Evolutionary conservation across 2,329 filamentous ascomycete genomes (phyloP), one percentile per base, ranked within the genome.

Genomic region (Apiospora aurea): DNA sequence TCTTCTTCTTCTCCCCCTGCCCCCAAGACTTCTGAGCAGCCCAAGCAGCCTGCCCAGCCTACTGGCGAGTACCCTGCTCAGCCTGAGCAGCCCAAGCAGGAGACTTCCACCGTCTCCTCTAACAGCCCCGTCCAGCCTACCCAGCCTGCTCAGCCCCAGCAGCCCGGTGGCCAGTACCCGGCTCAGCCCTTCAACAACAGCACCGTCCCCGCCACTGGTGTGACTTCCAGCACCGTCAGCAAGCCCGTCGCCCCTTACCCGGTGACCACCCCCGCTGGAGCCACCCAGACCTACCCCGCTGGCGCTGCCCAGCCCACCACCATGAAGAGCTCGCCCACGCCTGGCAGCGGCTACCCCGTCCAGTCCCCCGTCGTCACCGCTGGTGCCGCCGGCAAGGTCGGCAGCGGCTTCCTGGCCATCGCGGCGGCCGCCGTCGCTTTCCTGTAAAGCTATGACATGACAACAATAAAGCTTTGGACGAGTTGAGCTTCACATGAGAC

Each of bases 361-460:
- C 38, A 41, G 46, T 74, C 76, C 38, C 73, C 75, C 18, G 72
- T 38, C 34, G 66, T 74, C 67, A 67, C 71, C 38, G 75, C 75
- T 29, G 76, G 75, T 18, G 79, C 76, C 69, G 78, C 76, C 11
- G 74, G 72, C 26, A 79, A 78, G 75, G 66, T 79, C 24, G 73
- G 76, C 69, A 75, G 75, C 71, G 76, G 78, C 69, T 47, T 76
- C 24, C 21, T 79, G 11, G 79, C 77, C 69, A 24, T 76, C 41
- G 70, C 74, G 47, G 77, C 74, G 57, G 77, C 74, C 49, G 71
- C 77, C 8, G 69, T 76, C 34, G 75, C 75, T 34, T 70, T 80
- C 6, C 69, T 75, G 69, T 77, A 75, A 76, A 73, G 34, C 34
- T 38, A 16, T 61, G 26, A 61, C 16, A 13, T 51, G 6, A 26